phyloP scores from a whole-genome alignment of 2,329 filamentous ascomycete genomes.

The Calonectria hongkongensis region DNA sequence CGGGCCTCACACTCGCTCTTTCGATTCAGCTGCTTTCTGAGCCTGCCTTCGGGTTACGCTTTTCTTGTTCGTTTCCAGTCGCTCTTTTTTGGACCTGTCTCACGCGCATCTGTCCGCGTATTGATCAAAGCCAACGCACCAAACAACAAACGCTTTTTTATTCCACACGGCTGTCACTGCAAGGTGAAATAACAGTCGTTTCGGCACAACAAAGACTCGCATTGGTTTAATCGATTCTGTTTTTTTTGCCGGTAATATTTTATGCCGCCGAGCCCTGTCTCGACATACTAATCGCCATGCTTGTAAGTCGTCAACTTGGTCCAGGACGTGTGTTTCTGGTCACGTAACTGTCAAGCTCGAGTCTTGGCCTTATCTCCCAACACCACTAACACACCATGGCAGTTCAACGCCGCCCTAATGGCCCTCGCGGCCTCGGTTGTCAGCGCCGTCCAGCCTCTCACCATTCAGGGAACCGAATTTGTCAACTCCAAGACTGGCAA shows the following conservation, averaged over 20 bases:
- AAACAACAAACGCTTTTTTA: conserved; percentile 27
- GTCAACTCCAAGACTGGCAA: conserved; percentile 75
- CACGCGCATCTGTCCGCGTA: conserved; percentile 22
- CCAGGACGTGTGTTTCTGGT: background rate
- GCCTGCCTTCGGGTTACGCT: conserved; percentile 38
- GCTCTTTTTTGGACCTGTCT: conserved; percentile 48
- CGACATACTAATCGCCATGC: conserved; percentile 46
- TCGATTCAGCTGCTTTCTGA: conserved; percentile 38
- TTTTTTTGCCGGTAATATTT: conserved; percentile 18
- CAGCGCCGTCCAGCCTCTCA: conserved; percentile 74
- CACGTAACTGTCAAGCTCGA: background rate
- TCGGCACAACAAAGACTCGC: conserved; percentile 32
- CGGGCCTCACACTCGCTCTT: conserved; percentile 29
- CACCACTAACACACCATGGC: conserved; percentile 41
- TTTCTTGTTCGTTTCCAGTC: conserved; percentile 47
- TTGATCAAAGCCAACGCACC: conserved; percentile 20
- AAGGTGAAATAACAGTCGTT: conserved; percentile 31
- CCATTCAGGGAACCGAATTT: conserved; percentile 75
- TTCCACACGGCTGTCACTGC: conserved; percentile 25
- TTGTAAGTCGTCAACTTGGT: conserved; percentile 50
- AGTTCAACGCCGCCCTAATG: conserved; percentile 68
- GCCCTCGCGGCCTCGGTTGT: conserved; percentile 72
- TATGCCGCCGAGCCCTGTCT: background rate
- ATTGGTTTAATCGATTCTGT: conserved; percentile 20
- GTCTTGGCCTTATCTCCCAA: conserved; percentile 5